These are phyloP conservation scores for Hypoxylon sp. DNA, from an alignment of 2,329 filamentous ascomycete genomes.

Conservation along the genomic window DNA sequence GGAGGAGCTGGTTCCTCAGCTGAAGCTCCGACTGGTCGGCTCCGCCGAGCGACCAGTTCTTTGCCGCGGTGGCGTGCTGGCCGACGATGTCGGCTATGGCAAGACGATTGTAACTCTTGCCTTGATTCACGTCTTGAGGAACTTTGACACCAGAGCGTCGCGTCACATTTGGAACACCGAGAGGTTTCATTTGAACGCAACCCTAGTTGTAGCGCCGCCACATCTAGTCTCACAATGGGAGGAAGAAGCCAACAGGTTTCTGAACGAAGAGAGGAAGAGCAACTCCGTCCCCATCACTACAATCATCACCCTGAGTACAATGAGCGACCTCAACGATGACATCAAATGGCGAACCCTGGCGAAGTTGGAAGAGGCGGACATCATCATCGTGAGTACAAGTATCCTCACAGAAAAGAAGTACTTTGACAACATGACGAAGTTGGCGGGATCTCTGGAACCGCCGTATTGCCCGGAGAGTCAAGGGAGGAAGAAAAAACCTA, in stretches of 20 bases:
- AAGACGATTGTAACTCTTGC: slow-evolving; percentile 58
- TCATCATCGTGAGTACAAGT: slow-evolving; percentile 54
- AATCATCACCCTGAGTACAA: slow-evolving; percentile 47
- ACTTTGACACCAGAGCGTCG: slow-evolving; percentile 41
- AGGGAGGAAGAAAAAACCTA: too few relatives aligned
- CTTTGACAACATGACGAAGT: slow-evolving; percentile 34
- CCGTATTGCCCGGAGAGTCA: too few relatives aligned
- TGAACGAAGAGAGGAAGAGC: slow-evolving; percentile 38
- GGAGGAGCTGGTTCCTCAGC: slow-evolving; percentile 51
- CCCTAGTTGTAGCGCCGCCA: slow-evolving; percentile 55
- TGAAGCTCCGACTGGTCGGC: slow-evolving; percentile 53
- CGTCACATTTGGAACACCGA: too few relatives aligned
- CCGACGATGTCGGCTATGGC: slow-evolving; percentile 59
- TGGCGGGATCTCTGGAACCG: slow-evolving; percentile 32
- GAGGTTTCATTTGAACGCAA: too few relatives aligned
- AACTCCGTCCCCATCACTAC: too few relatives aligned
- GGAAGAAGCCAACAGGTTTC: slow-evolving; percentile 51
- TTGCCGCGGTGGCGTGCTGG: slow-evolving; percentile 55
- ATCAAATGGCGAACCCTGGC: too few relatives aligned
- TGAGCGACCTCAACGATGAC: slow-evolving; percentile 22
- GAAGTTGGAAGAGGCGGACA: too few relatives aligned
- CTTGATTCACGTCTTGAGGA: slow-evolving; percentile 50
- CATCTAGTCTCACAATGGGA: slow-evolving; percentile 58
- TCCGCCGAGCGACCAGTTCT: slow-evolving; percentile 46
- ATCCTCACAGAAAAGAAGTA: slow-evolving; percentile 44